phyloP scores from a whole-genome alignment of 2,329 filamentous ascomycete genomes.

The Colletotrichum tanaceti region DNA sequence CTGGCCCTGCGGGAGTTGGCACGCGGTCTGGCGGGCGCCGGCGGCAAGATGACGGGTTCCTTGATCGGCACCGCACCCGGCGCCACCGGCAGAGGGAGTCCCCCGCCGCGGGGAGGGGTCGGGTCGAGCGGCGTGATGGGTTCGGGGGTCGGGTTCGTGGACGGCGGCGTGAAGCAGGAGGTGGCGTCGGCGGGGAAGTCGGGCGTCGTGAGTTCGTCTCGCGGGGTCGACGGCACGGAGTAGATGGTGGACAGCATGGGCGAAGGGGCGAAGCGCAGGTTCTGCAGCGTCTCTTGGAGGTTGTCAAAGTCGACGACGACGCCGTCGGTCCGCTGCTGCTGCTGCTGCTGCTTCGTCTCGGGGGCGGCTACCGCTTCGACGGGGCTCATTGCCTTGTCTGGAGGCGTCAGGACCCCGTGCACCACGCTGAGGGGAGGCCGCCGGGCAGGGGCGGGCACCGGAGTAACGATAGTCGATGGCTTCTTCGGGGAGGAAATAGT shows the following conservation, averaged over 20 bases:
- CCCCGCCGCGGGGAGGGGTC: slow-evolving; percentile 10
- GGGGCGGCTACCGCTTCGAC: background rate
- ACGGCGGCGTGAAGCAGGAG: slow-evolving; percentile 34
- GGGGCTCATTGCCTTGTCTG: slow-evolving; percentile 3
- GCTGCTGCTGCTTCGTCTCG: slow-evolving; percentile 13
- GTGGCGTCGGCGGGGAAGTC: slow-evolving; percentile 33
- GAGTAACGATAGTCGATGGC: background rate
- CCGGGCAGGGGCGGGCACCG: background rate
- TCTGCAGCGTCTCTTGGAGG: slow-evolving; percentile 33
- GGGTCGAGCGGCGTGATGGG: slow-evolving; percentile 15
- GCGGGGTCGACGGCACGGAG: slow-evolving; percentile 31
- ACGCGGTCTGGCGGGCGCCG: slow-evolving; percentile 26
- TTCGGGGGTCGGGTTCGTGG: slow-evolving; percentile 37
- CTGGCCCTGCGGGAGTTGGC: slow-evolving; percentile 33
- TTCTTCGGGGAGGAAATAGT: background rate
- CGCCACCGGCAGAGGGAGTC: background rate
- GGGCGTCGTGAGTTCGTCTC: slow-evolving; percentile 25
- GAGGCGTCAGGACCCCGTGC: background rate
- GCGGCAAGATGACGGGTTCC: slow-evolving; percentile 19
- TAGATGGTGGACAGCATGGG: slow-evolving; percentile 39
- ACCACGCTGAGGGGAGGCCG: background rate
- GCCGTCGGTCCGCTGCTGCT: too few species aligned
- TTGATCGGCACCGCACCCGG: background rate
- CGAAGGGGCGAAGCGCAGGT: slow-evolving; percentile 38
- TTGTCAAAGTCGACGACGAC: slow-evolving; percentile 32